Base-by-base conservation (phyloP, 768 basidiomycete genomes). In the Tricholoma sp. region DNA sequence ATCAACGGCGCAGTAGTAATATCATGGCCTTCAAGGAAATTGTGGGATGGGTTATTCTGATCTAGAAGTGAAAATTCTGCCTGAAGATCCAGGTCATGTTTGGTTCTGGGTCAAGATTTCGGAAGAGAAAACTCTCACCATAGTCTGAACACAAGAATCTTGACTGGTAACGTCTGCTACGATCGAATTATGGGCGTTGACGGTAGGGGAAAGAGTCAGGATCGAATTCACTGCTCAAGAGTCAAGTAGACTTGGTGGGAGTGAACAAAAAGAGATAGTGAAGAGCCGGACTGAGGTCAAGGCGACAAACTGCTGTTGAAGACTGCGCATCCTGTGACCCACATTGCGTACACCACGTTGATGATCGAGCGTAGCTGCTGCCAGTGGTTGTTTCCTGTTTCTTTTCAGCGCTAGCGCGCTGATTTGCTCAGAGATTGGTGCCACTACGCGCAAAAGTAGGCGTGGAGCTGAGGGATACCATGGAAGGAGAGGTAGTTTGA, bases 1-100 rank as follows among this genome's bases (percentile, higher is more conserved):
- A 83, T 67, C 18, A 84, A 62, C 0, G 83, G 83, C 0, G 83
- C 80, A 0, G 82, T 83, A 1, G 62, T 60, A 0, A 74, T 22
- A 47, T 79, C 79, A 52, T 79, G 77, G 2, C 31, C 55, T 50
- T 56, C 63, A 21, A 59, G 50, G 29, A 9, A n/a, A 49, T 31
- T 19, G 47, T 31, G 10, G 0, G 7, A n/a, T 4, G 29, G 21
- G 1, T 41, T 16, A 12, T 46, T 52, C 0, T 57, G 39, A 12
- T 61, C 61, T 19, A 67, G 54, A 1, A 67, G 41, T n/a, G 52
- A 16, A 9, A 62, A 62, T 41, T 65, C 64, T 14, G 41, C 5
- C 53, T 45, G 39, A 14, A 22, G 19, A 41, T 5, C 41, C 41
- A 12, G 21, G 52, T n/a, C 37, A 24, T 53, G 5, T 46, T 19